Conservation (phyloP, 1,284 basidiomycete species). For the Malassezia sympodialis region DNA sequence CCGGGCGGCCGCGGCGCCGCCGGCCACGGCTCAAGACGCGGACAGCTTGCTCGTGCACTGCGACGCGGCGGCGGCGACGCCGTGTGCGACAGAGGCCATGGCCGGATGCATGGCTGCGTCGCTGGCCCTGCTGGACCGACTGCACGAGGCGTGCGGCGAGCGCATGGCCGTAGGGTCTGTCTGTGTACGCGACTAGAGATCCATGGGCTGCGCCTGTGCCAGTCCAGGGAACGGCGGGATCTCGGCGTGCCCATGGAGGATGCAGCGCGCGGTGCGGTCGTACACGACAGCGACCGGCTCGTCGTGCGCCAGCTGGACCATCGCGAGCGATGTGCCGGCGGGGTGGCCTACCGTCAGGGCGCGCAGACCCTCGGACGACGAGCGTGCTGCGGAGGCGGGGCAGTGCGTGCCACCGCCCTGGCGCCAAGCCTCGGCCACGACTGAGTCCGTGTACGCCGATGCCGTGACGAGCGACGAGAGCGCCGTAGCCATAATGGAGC, state of each 20-base stretch:
- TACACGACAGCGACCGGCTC: slow-evolving; percentile 29
- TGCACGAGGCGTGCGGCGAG: background rate
- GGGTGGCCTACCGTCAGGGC: slow-evolving; percentile 41
- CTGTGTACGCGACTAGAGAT: background rate
- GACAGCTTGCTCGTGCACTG: background rate
- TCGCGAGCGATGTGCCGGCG: slow-evolving; percentile 33
- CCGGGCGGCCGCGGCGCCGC: background rate
- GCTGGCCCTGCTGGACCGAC: background rate
- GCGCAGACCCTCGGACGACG: slow-evolving; percentile 2
- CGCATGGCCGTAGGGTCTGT: background rate
- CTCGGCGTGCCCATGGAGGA: slow-evolving; percentile 29
- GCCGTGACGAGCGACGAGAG: slow-evolving; percentile 32
- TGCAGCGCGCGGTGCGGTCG: slow-evolving; percentile 32
- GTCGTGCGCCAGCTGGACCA: slow-evolving; percentile 18
- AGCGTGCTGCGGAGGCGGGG: background rate
- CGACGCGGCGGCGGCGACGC: background rate
- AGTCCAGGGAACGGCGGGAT: slow-evolving; percentile 10
- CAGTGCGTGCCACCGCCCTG: background rate
- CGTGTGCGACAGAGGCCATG: slow-evolving; percentile 5
- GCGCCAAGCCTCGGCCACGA: slow-evolving; percentile 18
- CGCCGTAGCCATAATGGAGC: slow-evolving; percentile 39
- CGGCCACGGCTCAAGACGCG: background rate
- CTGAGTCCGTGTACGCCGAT: slow-evolving; percentile 22
- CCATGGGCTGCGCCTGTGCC: background rate
- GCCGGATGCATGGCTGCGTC: slow-evolving; percentile 8